A percentile compares a stretch with the other conserved stretches of the same genome.
phyloP scores from a whole-genome alignment of 129 eudicot genomes.

The Lactuca saligna region DNA sequence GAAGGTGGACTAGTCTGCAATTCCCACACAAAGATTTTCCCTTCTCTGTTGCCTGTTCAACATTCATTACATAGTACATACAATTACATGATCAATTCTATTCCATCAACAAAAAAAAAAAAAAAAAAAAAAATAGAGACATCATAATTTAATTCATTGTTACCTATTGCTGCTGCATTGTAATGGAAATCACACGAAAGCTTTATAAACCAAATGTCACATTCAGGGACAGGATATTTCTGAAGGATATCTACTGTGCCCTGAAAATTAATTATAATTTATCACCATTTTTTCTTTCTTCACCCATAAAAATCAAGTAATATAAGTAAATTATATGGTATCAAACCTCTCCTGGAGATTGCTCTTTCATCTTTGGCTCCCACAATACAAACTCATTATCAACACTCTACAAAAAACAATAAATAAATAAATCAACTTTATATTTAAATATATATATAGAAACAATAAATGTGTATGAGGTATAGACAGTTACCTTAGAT shows the following conservation, averaged over 20 bases:
- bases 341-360: constrained; percentile 99
- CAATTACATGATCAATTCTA: no score
- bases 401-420: constrained; percentile 63
- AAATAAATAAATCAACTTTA: not conserved
- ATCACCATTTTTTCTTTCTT: not conserved
- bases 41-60: constrained; percentile 87
- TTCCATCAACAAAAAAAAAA: no score
- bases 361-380: constrained; percentile 99
- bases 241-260: constrained; percentile 93
- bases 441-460: not conserved
- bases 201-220: constrained; percentile 98
- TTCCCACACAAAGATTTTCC: constrained; percentile 96
- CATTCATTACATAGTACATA: not conserved
- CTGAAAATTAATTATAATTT: constrained; percentile 34
- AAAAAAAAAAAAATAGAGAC: no score
- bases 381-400: constrained; percentile 92
- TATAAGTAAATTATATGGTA: not conserved
- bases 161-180: constrained; percentile 84
- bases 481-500: constrained; percentile 60
- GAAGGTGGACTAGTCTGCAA: constrained; percentile 87
- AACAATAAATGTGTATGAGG: not conserved
- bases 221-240: constrained; percentile 96
- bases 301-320: constrained; percentile 6
- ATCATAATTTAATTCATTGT: no score
- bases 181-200: constrained; percentile 92